phyloP scores from a whole-genome alignment of 2,329 filamentous ascomycete species.

The Paraphoma sp. region DNA sequence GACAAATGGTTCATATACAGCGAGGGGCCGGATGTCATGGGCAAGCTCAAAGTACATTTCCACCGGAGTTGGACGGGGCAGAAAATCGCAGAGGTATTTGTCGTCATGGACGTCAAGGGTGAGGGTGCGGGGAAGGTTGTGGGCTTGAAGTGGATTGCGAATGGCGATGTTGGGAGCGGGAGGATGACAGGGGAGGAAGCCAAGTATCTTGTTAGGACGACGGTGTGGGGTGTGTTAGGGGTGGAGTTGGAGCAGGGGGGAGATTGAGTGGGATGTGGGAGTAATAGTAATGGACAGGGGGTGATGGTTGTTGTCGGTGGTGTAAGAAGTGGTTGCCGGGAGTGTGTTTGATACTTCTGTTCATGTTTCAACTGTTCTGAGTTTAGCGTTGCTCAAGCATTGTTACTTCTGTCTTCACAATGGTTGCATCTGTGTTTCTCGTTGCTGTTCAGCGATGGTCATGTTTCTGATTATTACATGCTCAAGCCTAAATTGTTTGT shows the following conservation, averaged over 20 bases:
- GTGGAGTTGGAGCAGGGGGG: constrained; percentile 41
- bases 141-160: constrained; percentile 43
- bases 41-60: constrained; percentile 46
- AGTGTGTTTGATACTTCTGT: background rate
- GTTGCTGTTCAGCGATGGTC: background rate
- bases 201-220: constrained; percentile 34
- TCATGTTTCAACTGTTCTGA: background rate
- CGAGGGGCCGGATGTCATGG: constrained; percentile 39
- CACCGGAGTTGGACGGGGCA: constrained; percentile 39
- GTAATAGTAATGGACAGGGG: constrained; percentile 46
- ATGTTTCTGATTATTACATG: background rate
- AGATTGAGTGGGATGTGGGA: constrained; percentile 3
- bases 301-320: constrained; percentile 61
- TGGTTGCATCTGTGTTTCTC: no score
- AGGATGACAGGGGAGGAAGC: constrained; percentile 38
- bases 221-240: constrained; percentile 31
- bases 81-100: constrained; percentile 44
- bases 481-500: background rate
- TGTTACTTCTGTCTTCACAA: background rate
- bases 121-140: constrained; percentile 44
- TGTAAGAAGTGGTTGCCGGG: background rate
- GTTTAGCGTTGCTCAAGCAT: background rate
- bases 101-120: constrained; percentile 43
- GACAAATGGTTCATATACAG: constrained; percentile 46
- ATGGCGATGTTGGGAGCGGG: constrained; percentile 25